These are phyloP conservation scores for Rhinocladiella similis DNA, from an alignment of 2,329 filamentous ascomycete genomes.

Conservation along the genomic window DNA sequence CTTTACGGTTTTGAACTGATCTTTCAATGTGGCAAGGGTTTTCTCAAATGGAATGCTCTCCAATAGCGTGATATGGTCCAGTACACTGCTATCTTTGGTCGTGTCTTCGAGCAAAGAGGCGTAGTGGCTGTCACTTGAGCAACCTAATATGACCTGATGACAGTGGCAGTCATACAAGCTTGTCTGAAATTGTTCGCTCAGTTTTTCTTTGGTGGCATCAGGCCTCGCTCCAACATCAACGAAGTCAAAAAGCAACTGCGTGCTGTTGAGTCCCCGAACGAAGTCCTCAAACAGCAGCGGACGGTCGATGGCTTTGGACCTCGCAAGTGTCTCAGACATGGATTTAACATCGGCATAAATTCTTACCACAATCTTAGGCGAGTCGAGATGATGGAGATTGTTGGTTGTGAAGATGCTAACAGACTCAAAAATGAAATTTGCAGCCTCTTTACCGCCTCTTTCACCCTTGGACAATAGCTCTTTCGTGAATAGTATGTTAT, in stretches of 20 bases:
- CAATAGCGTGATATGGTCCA: conserved; percentile 55
- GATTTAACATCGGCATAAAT: conserved; percentile 57
- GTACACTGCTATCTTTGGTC: conserved; percentile 44
- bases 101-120: conserved; percentile 53
- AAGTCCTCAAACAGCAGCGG: conserved; percentile 51
- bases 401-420: conserved; percentile 46
- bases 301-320: conserved; percentile 47
- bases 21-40: conserved; percentile 50
- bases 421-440: conserved; percentile 47
- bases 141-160: conserved; percentile 61
- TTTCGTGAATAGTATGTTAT: conserved; percentile 57
- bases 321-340: conserved; percentile 50
- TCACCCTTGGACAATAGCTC: conserved; percentile 52
- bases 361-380: conserved; percentile 51
- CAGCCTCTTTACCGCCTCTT: conserved; percentile 54
- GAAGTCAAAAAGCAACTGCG: conserved; percentile 52
- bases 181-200: conserved; percentile 50
- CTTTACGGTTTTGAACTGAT: conserved; percentile 49
- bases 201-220: conserved; percentile 49
- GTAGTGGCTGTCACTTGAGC: conserved; percentile 58
- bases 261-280: conserved; percentile 56
- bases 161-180: conserved; percentile 60
- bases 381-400: conserved; percentile 42
- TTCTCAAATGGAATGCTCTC: conserved; percentile 58
- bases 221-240: conserved; percentile 49